Conservation (phyloP, 2,329 filamentous ascomycete genomes). For the Cladosporium velox region DNA sequence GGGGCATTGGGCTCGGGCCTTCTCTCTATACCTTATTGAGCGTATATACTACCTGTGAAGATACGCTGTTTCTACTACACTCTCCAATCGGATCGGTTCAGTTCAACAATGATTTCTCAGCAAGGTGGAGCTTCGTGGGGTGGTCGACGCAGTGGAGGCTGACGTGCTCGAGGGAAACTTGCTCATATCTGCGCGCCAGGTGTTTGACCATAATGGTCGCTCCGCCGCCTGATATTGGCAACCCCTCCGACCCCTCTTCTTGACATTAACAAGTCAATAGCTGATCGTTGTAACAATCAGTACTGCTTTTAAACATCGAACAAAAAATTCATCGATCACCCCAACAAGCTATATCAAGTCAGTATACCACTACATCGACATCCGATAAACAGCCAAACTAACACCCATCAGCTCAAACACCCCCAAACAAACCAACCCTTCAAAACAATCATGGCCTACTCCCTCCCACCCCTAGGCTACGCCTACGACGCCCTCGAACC, state of each 20-base stretch:
- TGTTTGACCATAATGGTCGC: conserved; percentile 18
- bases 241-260: neutral
- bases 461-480: conserved; percentile 35
- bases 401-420: neutral
- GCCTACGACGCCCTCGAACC: conserved; percentile 65
- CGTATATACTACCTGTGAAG: conserved; percentile 15
- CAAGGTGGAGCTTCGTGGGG: neutral
- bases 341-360: neutral
- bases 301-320: neutral
- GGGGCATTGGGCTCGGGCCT: neutral
- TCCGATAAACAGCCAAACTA: neutral
- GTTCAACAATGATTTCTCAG: neutral
- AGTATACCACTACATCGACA: neutral
- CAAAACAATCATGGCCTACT: conserved; percentile 30
- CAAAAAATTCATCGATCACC: neutral
- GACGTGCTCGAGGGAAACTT: conserved; percentile 15
- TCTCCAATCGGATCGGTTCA: neutral
- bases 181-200: conserved; percentile 19
- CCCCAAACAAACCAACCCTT: conserved; percentile 10
- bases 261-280: neutral
- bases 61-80: neutral
- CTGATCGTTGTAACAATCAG: neutral
- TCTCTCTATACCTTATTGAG: conserved; percentile 5
- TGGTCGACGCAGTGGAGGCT: neutral
- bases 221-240: neutral